Conservation (phyloP, 2,329 filamentous ascomycete species). For the Pseudofabraea citricarpa region DNA sequence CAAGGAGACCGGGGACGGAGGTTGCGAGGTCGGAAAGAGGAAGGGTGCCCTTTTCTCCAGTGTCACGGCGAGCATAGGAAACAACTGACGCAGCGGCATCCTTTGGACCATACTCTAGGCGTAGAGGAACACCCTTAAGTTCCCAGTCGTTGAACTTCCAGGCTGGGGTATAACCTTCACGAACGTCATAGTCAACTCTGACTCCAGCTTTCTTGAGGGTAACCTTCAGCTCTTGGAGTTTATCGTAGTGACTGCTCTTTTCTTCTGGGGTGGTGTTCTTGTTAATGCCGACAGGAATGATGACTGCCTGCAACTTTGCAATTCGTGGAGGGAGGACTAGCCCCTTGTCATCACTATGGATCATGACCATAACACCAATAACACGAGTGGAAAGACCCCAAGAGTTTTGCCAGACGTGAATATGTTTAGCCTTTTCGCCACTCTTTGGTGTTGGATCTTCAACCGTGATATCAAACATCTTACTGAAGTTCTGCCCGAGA, state of each 20-base stretch:
- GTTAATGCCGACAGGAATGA: slow-evolving; percentile 90
- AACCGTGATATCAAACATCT: slow-evolving; percentile 98
- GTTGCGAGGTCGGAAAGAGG: slow-evolving; percentile 68
- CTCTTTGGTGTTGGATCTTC: slow-evolving; percentile 76
- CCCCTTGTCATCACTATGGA: slow-evolving; percentile 93
- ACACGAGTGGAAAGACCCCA: slow-evolving; percentile 97
- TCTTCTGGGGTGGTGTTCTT: slow-evolving; percentile 82
- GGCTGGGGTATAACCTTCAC: slow-evolving; percentile 86
- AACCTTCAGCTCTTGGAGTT: slow-evolving; percentile 66
- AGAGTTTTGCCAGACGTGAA: slow-evolving; percentile 97
- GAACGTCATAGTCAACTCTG: slow-evolving; percentile 74
- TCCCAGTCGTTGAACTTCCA: slow-evolving; percentile 99
- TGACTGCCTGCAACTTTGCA: slow-evolving; percentile 76
- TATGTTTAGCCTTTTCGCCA: slow-evolving; percentile 66
- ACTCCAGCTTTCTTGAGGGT: slow-evolving; percentile 69
- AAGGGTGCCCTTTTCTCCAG: slow-evolving; percentile 76
- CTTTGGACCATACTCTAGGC: slow-evolving; percentile 93
- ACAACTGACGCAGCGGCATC: slow-evolving; percentile 83
- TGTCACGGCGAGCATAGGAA: slow-evolving; percentile 82
- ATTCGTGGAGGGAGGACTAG: slow-evolving; percentile 89
- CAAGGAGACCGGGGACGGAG: slow-evolving; percentile 74
- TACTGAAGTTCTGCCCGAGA: slow-evolving; percentile 95
- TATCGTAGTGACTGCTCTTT: slow-evolving; percentile 67
- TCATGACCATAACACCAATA: slow-evolving; percentile 98
- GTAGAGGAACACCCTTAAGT: slow-evolving; percentile 88